Percentiles rank a stretch among this genome's conserved stretches.
Evolutionary conservation across 345 rosid species (phyloP).

Genomic region (Microcos paniculata): DNA sequence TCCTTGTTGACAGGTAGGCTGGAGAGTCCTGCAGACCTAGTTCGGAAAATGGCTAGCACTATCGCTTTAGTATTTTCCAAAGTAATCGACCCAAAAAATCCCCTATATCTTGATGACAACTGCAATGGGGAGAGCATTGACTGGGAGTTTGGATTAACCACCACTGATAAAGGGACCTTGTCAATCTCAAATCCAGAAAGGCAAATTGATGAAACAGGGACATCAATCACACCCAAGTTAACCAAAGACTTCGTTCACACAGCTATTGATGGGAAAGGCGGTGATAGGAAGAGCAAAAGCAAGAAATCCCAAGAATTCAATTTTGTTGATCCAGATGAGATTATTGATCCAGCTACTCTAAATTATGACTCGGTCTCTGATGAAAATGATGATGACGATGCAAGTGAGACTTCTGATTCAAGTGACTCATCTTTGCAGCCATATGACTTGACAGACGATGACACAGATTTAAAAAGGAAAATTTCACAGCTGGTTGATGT

Average conservation of each 20-base stretch:
- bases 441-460: slow-evolving; percentile 87
- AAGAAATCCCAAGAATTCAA: slow-evolving; percentile 42
- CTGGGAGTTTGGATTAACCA: slow-evolving; percentile 79
- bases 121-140: slow-evolving; percentile 62
- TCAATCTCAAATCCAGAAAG: slow-evolving; percentile 28
- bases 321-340: slow-evolving; percentile 84
- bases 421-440: slow-evolving; percentile 87
- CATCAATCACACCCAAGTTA: slow-evolving; percentile 28
- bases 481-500: slow-evolving; percentile 86
- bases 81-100: slow-evolving; percentile 86
- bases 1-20: slow-evolving; percentile 71
- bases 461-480: slow-evolving; percentile 62
- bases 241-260: slow-evolving; percentile 27
- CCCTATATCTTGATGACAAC: slow-evolving; percentile 84
- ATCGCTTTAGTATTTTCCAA: slow-evolving; percentile 83
- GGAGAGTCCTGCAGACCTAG: slow-evolving; percentile 71
- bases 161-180: slow-evolving; percentile 29
- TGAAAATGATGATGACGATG: slow-evolving; percentile 52
- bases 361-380: slow-evolving; percentile 58
- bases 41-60: slow-evolving; percentile 88
- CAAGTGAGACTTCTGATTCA: slow-evolving; percentile 64
- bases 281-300: slow-evolving; percentile 35
- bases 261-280: slow-evolving; percentile 22
- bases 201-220: slow-evolving; percentile 33
- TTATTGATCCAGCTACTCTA: slow-evolving; percentile 72